Evolutionary conservation across 2,329 filamentous ascomycete genomes (phyloP), one percentile per base, ranked within the genome.

Genomic region (Neophaeococcomyces aloes): DNA sequence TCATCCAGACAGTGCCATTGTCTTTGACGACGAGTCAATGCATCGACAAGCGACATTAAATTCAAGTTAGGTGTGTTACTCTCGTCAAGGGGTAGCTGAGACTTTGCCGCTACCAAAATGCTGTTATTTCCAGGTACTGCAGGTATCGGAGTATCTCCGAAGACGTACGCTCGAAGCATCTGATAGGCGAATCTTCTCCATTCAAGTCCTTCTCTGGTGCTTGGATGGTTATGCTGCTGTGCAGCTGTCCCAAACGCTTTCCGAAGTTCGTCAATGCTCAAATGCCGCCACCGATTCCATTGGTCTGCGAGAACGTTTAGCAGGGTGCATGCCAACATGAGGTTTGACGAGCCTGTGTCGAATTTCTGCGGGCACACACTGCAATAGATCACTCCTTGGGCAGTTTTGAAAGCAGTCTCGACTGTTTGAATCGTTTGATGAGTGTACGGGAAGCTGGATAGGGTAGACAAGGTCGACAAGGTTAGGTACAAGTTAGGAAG

Each of bases 261-360:
- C 7, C 62, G 61, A 10, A 70, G 49, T 10, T 64, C 59, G 37
- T 54, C 52, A 7, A 64, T 50, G 35, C 64, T 57, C 18, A 57
- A 55, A 38, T 61, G 56, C 17, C 56, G 62, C 14, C 69, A 56
- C 2, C 61, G 59, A 8, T 66, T 55, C 67, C 67, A 70, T 18
- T 60, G 55, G 44, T 69, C 66, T 17, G 63, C 65, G 14, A 67
- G 50, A 15, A 67, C 61, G n/a, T 59, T 68, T 35, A 70, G 53
- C 10, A 69, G 54, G 8, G 66, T 67, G 10, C 62, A 62, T n/a
- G 61, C 59, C 38, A 69, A 59, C 64, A 68, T 68, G 34, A 69
- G 59, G 41, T 70, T 70, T 46, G 69, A 66, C 18, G 65, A 52
- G 5, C 61, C 60, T 1, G 65, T 63, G 27, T 63, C 59, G 44